phyloP scores from a whole-genome alignment of 805 yeast genomes.

The Kodamaea restingae region DNA sequence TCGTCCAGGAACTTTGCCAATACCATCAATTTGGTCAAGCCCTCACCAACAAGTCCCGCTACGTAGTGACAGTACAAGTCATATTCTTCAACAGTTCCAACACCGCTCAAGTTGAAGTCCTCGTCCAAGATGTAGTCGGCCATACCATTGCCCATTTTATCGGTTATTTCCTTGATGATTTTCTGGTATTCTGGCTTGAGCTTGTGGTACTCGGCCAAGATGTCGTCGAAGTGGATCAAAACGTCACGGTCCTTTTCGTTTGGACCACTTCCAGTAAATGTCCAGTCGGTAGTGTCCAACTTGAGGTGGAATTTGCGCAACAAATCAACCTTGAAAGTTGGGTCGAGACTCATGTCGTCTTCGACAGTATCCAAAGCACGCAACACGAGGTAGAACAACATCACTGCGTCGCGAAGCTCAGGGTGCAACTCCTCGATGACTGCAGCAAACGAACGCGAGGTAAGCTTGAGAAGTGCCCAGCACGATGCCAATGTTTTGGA shows the following conservation, averaged over 20 bases:
- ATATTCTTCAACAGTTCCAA: slow-evolving; percentile 73
- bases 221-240: slow-evolving; percentile 68
- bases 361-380: slow-evolving; percentile 95
- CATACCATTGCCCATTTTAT: slow-evolving; percentile 96
- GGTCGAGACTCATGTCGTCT: slow-evolving; percentile 87
- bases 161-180: slow-evolving; percentile 71
- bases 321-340: slow-evolving; percentile 66
- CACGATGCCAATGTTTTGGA: slow-evolving; percentile 48
- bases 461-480: slow-evolving; percentile 57
- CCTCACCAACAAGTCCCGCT: slow-evolving; percentile 97
- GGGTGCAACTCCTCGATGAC: slow-evolving; percentile 91
- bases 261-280: slow-evolving; percentile 55
- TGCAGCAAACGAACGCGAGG: slow-evolving; percentile 92
- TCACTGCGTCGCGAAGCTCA: slow-evolving; percentile 73
- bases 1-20: slow-evolving; percentile 67
- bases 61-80: slow-evolving; percentile 94
- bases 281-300: slow-evolving; percentile 68
- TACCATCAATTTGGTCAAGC: slow-evolving; percentile 77
- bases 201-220: slow-evolving; percentile 67
- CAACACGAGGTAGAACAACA: slow-evolving; percentile 79
- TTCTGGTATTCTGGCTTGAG: slow-evolving; percentile 74
- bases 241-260: slow-evolving; percentile 80
- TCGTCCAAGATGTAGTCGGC: slow-evolving; percentile 84
- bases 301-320: slow-evolving; percentile 65
- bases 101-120: slow-evolving; percentile 74